Evolutionary conservation across 768 basidiomycete species (phyloP), one percentile per base, ranked within the genome.

Genomic region (Xanthoconium stramineum): DNA sequence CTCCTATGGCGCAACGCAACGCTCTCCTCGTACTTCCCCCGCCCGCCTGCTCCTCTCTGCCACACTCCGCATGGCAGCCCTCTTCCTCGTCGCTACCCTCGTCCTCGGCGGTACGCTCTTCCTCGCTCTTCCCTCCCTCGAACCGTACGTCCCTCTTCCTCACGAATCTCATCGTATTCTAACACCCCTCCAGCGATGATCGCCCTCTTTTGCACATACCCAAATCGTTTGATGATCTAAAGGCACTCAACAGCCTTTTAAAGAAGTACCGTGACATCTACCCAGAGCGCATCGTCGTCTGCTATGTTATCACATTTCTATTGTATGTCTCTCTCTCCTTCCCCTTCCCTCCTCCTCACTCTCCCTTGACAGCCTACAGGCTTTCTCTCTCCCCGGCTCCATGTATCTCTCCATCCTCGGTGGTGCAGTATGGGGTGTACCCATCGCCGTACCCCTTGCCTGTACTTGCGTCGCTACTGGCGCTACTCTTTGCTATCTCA

Each of bases 351-450:
- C 24, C 32, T 35, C n/a, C 54, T 66, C 54, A 61, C 59, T 44
- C 42, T 40, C 56, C 20, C 50, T 20, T 28, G 12, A 20, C 66
- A 96, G 94, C 74, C 79, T 98, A 8, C 95, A 98, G 78, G 93
- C 94, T 0, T 98, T 98, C 74, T 95, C 94, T 8, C 80, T 98
- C 14, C 95, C 96, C 0, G 95, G 95, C 1, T 96, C 94, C 42
- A 96, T 98, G 94, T 98, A 98, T 69, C 83, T 98, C 47, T 94
- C 94, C 51, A 97, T 98, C 65, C 84, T 98, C 13, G 94, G 91
- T 19, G 96, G 96, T 35, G 96, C 96, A 1, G 89, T 97, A 5
- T 98, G 94, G 86, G 95, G 95, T 38, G 86, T 96, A 30, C 74
- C 90, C 3, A 75, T 85, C 12, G 95, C 95, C 0, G 79, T 98